These are phyloP conservation scores for Ormosia emarginata DNA, from an alignment of 306 rosid genomes.

Conservation along the genomic window DNA sequence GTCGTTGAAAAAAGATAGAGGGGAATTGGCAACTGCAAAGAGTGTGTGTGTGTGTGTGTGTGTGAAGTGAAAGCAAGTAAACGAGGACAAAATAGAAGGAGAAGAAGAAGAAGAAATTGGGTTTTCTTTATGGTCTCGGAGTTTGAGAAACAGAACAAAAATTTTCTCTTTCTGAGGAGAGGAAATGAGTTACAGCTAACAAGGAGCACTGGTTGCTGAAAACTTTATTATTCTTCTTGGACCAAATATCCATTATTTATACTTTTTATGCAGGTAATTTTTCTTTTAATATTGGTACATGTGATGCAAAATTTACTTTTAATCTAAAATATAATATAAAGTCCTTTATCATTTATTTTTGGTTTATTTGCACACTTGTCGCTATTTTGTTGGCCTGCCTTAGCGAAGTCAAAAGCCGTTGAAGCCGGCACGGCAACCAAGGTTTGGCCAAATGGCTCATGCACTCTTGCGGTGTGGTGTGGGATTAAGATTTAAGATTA, in stretches of 20 bases:
- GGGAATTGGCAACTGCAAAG: not conserved
- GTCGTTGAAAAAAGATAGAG: not conserved
- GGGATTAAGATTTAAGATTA: not conserved
- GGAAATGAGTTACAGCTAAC: not conserved
- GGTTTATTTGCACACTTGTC: not conserved
- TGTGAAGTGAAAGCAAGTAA: not conserved
- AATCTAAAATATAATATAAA: not conserved
- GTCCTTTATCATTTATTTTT: not conserved
- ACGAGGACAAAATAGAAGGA: slow-evolving; percentile 50
- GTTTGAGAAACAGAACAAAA: not conserved
- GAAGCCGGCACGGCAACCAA: slow-evolving; percentile 45
- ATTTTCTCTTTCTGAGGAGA: not conserved
- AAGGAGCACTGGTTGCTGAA: not conserved
- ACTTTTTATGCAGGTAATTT: too few species aligned
- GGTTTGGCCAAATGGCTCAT: slow-evolving; percentile 27
- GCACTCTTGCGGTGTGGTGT: not conserved
- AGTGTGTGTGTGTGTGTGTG: not conserved
- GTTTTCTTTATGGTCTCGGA: slow-evolving; percentile 7
- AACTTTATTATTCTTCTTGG: not conserved
- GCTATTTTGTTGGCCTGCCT: slow-evolving; percentile 29
- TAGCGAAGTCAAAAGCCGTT: slow-evolving; percentile 45
- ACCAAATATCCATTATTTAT: not conserved
- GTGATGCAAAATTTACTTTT: not conserved
- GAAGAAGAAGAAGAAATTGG: not conserved
- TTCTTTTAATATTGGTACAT: not conserved